These are phyloP conservation scores for Quambalaria eucalypti DNA, from an alignment of 1,284 basidiomycete species.

Conservation along the genomic window DNA sequence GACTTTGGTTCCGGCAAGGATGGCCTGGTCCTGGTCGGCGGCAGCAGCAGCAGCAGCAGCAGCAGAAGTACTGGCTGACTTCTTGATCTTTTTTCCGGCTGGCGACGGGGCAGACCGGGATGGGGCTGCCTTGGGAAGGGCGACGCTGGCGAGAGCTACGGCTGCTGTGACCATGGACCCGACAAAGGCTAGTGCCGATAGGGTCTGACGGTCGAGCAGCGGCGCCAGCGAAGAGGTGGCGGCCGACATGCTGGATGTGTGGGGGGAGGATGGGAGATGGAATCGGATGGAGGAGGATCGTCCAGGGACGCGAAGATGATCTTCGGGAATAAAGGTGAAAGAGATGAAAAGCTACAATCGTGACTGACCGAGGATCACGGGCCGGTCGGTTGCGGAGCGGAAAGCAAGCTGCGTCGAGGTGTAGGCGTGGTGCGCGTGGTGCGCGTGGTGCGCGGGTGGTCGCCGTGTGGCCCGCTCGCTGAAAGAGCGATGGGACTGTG, in stretches of 20 bases:
- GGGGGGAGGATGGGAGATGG: no score
- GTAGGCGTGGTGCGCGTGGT: no score
- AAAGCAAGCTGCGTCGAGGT: no score
- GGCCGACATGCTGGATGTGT: neutral
- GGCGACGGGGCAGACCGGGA: neutral
- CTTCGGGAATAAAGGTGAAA: no score
- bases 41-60: neutral
- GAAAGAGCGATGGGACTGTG: no score
- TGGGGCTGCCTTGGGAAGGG: constrained; percentile 1
- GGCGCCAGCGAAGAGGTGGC: neutral
- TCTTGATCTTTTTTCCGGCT: neutral
- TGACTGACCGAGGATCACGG: no score
- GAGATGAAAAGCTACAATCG: no score
- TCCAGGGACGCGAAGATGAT: no score
- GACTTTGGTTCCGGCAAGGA: constrained; percentile 11
- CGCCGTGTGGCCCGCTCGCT: no score
- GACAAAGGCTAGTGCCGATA: constrained; percentile 1
- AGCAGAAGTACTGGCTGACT: neutral
- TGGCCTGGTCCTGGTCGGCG: neutral
- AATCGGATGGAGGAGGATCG: no score
- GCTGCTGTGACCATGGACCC: neutral
- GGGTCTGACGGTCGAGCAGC: neutral
- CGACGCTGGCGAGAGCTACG: neutral
- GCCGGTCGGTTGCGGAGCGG: no score
- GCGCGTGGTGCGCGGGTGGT: no score